Conservation (phyloP, 169 alveolate species). For the Eimeria brunetti region DNA sequence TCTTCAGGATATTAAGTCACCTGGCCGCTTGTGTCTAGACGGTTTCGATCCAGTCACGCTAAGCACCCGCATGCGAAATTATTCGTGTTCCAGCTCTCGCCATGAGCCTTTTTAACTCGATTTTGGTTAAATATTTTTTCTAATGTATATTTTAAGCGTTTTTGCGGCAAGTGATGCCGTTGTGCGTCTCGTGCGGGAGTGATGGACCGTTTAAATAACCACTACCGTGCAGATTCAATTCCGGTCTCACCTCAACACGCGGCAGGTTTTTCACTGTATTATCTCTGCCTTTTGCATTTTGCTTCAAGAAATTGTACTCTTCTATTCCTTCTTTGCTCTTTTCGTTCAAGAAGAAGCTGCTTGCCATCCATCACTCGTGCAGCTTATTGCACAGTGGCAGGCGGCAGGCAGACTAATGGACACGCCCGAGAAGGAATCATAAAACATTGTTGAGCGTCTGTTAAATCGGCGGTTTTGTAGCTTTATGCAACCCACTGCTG, state of each 20-base stretch:
- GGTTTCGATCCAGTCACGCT: background rate
- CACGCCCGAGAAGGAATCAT: background rate
- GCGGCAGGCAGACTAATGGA: background rate
- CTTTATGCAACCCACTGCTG: background rate
- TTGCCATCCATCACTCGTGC: background rate
- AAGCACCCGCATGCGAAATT: background rate
- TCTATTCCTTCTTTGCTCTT: background rate
- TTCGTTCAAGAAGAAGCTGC: background rate
- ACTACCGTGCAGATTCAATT: background rate
- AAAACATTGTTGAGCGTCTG: background rate
- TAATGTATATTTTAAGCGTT: background rate
- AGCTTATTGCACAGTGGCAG: background rate
- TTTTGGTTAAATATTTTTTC: background rate
- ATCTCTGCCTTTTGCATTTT: background rate
- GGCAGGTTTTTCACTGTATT: background rate
- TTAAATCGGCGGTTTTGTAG: background rate
- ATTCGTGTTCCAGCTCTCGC: background rate
- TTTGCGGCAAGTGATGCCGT: background rate
- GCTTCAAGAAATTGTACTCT: background rate
- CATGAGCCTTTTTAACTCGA: background rate
- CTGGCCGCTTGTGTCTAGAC: conserved; percentile 12
- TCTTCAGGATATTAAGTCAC: no score
- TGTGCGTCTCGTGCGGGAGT: background rate
- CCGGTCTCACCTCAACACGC: background rate
- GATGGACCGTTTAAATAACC: background rate